Evolutionary conservation across 495 filamentous ascomycete species (phyloP), one percentile per base, ranked within the genome.

Genomic region (Melanomma pulvis-pyrius): DNA sequence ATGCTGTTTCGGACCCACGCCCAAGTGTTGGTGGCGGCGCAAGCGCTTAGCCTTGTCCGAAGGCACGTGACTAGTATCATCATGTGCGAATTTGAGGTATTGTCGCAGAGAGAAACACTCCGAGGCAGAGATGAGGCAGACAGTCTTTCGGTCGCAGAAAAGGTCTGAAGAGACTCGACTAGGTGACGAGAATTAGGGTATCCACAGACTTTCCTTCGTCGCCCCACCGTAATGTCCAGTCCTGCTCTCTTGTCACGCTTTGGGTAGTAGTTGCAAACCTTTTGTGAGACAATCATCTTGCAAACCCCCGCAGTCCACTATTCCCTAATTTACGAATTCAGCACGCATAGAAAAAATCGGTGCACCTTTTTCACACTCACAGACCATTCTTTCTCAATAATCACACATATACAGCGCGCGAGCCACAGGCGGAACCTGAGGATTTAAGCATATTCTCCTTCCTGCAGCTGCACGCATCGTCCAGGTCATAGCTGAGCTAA

Each of bases 61-160:
- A 24, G 12, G 36, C 56, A 59, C 56, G 36, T 48, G 56, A 48
- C 28, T 15, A 2, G 34, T 3, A 21, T 24, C 22, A 19, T 25
- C 24, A 22, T 1, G 30, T 47, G 51, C 6, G 12, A 54, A 21
- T 11, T n/a, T n/a, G 9, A n/a, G 22, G 3, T 8, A 44, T 59
- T 32, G 64, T 61, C 34, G 17, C 57, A 67, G 50, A 39, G 58
- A 55, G 64, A 67, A 58, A 67, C 64, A 67, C 57, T 24, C 34
- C 58, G 57, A 61, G 30, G 64, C 64, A 57, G 22, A 29, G 21
- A 2, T 56, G 64, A 67, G 36, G 63, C 48, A 60, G 52, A 50
- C 21, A 47, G 36, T 44, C 1, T 17, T 11, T 54, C n/a, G 63
- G 63, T 54, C 26, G 64, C 64, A 67, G 47, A 55, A 26, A 9